Evolutionary conservation across 1,284 basidiomycete species (phyloP).

Genomic region (Tilletia caries): DNA sequence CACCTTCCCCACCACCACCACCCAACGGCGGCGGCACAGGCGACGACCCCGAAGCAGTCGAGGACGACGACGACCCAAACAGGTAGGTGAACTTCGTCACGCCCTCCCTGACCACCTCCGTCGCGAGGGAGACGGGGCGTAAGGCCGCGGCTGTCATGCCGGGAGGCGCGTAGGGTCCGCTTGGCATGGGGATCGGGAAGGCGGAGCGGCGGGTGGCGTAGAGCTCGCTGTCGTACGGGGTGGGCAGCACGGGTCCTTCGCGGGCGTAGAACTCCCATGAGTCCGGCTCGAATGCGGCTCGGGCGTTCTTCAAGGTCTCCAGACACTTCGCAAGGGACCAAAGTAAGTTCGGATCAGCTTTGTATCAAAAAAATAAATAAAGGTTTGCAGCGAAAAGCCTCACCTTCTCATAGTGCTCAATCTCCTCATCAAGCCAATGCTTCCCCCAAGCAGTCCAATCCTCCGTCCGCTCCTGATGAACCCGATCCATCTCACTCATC

Average conservation of each 20-base stretch:
- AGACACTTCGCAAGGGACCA: not conserved
- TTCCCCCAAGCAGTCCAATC: slow-evolving; percentile 36
- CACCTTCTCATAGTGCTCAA: slow-evolving; percentile 33
- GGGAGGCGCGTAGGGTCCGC: not conserved
- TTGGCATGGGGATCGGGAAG: not conserved
- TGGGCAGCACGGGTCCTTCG: slow-evolving; percentile 3
- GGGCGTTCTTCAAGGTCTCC: not conserved
- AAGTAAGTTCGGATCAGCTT: not conserved
- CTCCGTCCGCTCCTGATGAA: slow-evolving; percentile 36
- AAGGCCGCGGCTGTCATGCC: slow-evolving; percentile 10
- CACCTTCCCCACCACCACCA: not conserved
- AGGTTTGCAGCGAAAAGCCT: no score
- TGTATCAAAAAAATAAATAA: not conserved
- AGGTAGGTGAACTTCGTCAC: slow-evolving; percentile 9
- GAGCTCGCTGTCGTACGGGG: not conserved
- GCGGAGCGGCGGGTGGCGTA: not conserved
- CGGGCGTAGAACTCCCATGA: slow-evolving; percentile 5
- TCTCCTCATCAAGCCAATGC: slow-evolving; percentile 32
- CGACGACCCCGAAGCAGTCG: not conserved
- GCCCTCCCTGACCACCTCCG: slow-evolving; percentile 2
- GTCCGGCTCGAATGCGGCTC: slow-evolving; percentile 2
- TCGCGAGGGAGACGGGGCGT: slow-evolving; percentile 6
- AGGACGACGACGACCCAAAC: not conserved
- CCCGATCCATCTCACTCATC: slow-evolving; percentile 74
- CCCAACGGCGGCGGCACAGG: no score